Base-by-base conservation (phyloP, 2,329 filamentous ascomycete species). In the Endocalyx cinctus region DNA sequence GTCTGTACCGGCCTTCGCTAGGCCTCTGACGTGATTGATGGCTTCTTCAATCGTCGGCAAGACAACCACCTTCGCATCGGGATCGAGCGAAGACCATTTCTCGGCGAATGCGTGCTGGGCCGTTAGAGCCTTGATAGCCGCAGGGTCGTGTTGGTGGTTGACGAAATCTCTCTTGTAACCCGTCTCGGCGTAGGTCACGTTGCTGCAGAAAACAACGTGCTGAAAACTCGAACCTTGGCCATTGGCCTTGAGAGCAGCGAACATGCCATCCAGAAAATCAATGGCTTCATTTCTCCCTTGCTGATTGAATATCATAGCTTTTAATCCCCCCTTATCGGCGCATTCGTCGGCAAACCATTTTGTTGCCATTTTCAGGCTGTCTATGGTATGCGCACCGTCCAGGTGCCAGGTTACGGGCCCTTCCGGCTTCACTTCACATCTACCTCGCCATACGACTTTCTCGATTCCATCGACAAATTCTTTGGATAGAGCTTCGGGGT, bases 331-430 rank as follows among this genome's bases (percentile, higher is more conserved):
- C 41, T 33, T 31, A n/a, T 41, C 34, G 8, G 37, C 43, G 25
- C 48, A 64, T 48, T 74, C 68, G 8, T 59, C 58, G 2, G 78
- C 75, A 52, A 95, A 97, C 89, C 89, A 96, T 41, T 76, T 74
- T 1, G 82, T 82, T 5, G 87, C 87, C 45, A 87, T 74, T 43
- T 83, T 77, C 34, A 98, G 82, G 55, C 88, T 96, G 54, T 97
- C 90, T 4, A 84, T 70, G 0, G 90, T 98, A 60, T 98, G 92
- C 3, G 88, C 92, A 7, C 92, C 89, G 54, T 98, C 92, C 14
- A 98, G 76, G 52, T 89, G 84, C 89, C 90, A 98, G 12, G 70
- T 71, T 5, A 94, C 66, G 3, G 53, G 51, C 3, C 66, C 67
- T 40, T 78, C 73, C 4, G 59, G 46, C 48, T 72, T 77, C 25